Conservation (phyloP, 768 basidiomycete species). For the Trametes maxima region DNA sequence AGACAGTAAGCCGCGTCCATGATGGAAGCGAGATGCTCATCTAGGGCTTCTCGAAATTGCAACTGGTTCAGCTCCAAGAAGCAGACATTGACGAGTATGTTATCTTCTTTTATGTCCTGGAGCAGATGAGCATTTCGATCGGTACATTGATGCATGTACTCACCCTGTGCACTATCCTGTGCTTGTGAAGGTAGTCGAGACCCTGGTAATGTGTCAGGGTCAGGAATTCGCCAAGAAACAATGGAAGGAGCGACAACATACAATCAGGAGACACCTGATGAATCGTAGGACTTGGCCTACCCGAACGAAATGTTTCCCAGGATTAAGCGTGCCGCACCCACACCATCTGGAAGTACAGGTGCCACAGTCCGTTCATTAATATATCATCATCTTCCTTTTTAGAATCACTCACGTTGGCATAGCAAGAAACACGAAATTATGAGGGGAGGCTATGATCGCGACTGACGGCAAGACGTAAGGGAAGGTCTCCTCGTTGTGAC, state of each 20-base stretch:
- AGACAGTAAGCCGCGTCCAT: no score
- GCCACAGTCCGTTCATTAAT: no score
- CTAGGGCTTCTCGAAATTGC: no score
- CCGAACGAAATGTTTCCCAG: neutral
- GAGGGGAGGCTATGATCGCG: neutral
- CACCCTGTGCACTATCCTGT: neutral
- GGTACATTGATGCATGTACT: neutral
- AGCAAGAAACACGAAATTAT: neutral
- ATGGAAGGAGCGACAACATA: neutral
- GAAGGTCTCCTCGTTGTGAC: no score
- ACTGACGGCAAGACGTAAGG: neutral
- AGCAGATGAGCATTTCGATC: no score
- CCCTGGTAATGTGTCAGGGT: neutral
- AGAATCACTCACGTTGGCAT: neutral
- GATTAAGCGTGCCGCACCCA: neutral
- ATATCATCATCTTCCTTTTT: no score
- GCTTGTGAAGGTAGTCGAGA: neutral
- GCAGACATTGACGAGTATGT: neutral
- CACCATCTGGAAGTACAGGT: neutral
- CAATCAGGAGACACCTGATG: neutral
- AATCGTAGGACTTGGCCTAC: neutral
- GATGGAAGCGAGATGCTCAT: no score
- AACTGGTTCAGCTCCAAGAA: neutral
- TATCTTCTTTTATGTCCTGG: constrained; percentile 4
- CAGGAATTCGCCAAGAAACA: no score